These are phyloP conservation scores for Crithidia sp. DNA, from an alignment of 208 protist species.

Conservation along the genomic window DNA sequence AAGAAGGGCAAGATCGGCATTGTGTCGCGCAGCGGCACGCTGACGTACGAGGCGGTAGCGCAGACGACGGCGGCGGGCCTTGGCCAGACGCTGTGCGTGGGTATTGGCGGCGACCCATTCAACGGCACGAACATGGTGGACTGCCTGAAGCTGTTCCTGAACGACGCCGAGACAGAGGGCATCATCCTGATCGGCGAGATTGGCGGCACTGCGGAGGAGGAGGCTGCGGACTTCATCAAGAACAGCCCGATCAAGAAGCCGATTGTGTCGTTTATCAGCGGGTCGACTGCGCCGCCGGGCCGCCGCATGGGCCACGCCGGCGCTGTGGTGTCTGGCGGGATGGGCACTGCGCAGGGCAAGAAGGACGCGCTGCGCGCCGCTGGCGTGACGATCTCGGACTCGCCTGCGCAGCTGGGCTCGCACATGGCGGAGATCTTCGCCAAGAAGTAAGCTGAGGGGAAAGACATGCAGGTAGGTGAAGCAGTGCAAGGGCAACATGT, in stretches of 20 bases:
- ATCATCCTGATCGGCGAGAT: constrained; percentile 99
- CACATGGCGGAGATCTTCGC: constrained; percentile 89
- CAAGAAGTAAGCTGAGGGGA: constrained; percentile 42
- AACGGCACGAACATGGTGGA: constrained; percentile 99
- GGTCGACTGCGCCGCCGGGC: constrained; percentile 98
- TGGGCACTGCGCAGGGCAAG: constrained; percentile 97
- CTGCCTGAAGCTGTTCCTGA: constrained; percentile 96
- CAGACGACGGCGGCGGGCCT: constrained; percentile 97
- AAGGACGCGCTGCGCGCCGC: constrained; percentile 93
- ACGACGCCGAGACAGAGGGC: constrained; percentile 98
- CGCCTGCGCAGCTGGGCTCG: constrained; percentile 94
- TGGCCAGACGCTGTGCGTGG: constrained; percentile 97
- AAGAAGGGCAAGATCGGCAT: constrained; percentile 98
- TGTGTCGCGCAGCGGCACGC: constrained; percentile 99
- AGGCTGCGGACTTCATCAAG: constrained; percentile 97
- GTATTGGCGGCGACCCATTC: constrained; percentile 99
- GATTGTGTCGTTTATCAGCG: constrained; percentile 98
- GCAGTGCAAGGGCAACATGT: not conserved
- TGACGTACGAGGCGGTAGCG: constrained; percentile 99
- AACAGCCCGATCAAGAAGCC: constrained; percentile 96
- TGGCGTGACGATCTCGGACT: constrained; percentile 92
- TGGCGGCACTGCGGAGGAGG: constrained; percentile 98
- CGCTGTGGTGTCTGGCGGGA: constrained; percentile 95
- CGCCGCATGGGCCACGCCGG: constrained; percentile 97
- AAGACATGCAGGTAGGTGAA: not conserved